Evolutionary conservation across 768 basidiomycete species (phyloP), one percentile per base, ranked within the genome.

Genomic region (Termitomyces heimii): DNA sequence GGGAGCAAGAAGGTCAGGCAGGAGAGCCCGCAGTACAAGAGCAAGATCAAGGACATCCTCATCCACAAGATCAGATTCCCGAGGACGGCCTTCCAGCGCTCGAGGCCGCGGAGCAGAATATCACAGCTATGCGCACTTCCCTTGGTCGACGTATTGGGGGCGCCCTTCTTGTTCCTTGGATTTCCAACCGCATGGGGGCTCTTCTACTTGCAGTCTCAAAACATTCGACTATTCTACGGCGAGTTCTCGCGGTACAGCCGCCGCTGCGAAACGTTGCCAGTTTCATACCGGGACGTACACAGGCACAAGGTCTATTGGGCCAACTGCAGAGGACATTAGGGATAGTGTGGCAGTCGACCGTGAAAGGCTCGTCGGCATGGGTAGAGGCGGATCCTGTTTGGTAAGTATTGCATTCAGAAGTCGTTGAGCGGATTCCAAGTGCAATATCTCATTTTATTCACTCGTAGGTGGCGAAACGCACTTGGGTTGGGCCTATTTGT

Each of bases 311-410:
- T 22, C 28, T 58, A 18, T 18, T 70, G 55, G 64, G 65, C 50
- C 69, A 73, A 49, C 39, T 73, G 4, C 67, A 67, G 22, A 55
- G 68, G 32, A 66, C 67, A 9, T 18, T 73, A 7, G 68, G 65
- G 57, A 56, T 82, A 52, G 74, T 79, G 0, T 63, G 83, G 61
- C 73, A 75, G 34, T 73, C 82, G 8, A 73, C 82, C 0, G 78
- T 78, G 74, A 77, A 81, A 18, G 84, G 84, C 24, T 81, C 82
- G 24, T 75, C 77, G 50, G 76, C 77, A n/a, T 87, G 86, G 82
- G 75, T 79, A 4, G 82, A 82, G 61, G 77, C 78, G 44, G 89
- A 90, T 67, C 89, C 89, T 14, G 84, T 90, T 16, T 91, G 89
- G 88, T 85, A 54, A 13, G 71, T 63, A 53, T 32, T 6, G 28